Conservation (phyloP, 768 basidiomycete species). For the Pulveroboletus sp. region DNA sequence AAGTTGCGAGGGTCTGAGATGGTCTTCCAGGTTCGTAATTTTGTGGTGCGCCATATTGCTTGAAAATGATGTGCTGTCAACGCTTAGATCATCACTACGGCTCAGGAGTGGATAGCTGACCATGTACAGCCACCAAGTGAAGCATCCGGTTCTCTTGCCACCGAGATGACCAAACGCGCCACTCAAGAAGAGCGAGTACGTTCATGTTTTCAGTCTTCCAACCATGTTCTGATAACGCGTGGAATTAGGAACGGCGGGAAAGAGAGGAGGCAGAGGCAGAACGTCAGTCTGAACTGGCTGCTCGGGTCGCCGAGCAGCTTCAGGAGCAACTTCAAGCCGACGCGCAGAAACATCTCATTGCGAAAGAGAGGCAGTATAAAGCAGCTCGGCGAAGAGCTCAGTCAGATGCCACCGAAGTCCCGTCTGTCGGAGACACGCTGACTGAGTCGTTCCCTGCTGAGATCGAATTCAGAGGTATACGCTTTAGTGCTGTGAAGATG, state of each 20-base stretch:
- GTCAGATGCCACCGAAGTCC: constrained; percentile 70
- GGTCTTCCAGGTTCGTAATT: constrained; percentile 64
- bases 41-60: background rate
- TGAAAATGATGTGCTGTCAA: background rate
- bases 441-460: constrained; percentile 61
- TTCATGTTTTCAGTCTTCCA: background rate
- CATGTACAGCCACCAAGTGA: constrained; percentile 58
- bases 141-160: constrained; percentile 67
- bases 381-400: constrained; percentile 58
- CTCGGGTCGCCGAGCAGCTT: constrained; percentile 54
- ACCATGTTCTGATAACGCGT: background rate
- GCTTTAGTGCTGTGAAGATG: constrained; percentile 64
- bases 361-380: constrained; percentile 49
- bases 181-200: constrained; percentile 64
- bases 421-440: constrained; percentile 45
- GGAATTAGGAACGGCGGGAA: constrained; percentile 46
- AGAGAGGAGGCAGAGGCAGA: constrained; percentile 57
- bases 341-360: constrained; percentile 47
- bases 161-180: constrained; percentile 75
- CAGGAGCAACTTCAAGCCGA: constrained; percentile 68
- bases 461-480: constrained; percentile 55
- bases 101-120: constrained; percentile 67
- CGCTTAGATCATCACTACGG: constrained; percentile 60
- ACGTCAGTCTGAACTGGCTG: constrained; percentile 47
- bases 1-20: constrained; percentile 66